These are phyloP conservation scores for Solanum lycopersicoides DNA, from an alignment of 257 asterid species.

Conservation along the genomic window DNA sequence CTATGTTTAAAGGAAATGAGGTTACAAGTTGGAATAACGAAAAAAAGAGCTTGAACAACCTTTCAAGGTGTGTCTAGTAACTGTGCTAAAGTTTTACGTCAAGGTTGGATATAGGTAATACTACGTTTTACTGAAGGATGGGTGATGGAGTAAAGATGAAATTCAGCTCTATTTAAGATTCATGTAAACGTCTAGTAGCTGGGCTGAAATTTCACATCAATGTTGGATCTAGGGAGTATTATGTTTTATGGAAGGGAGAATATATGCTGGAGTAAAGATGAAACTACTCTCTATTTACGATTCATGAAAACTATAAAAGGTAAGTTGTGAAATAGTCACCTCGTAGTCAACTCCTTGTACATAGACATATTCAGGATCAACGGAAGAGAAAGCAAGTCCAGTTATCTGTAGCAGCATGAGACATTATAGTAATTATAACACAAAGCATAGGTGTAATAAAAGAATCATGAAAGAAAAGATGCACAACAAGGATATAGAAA, in stretches of 20 bases:
- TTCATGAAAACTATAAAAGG: not conserved
- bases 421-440: not conserved
- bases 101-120: not conserved
- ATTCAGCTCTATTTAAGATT: not conserved
- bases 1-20: not conserved
- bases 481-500: not conserved
- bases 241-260: not conserved
- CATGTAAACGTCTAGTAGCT: not conserved
- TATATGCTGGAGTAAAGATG: not conserved
- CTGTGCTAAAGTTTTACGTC: not conserved
- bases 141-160: not conserved
- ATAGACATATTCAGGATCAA: slow-evolving; percentile 61
- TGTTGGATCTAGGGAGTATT: not conserved
- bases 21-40: not conserved
- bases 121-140: not conserved
- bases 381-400: slow-evolving; percentile 74
- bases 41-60: not conserved
- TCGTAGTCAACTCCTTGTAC: slow-evolving; percentile 94
- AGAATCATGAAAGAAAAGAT: not conserved
- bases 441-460: not conserved
- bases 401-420: slow-evolving; percentile 54
- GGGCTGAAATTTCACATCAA: not conserved
- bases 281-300: slow-evolving; percentile 1
- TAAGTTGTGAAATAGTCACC: slow-evolving; percentile 27
- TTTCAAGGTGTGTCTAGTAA: not conserved